Conservation (phyloP, 73 alveolate species). For the Effrenium voratum region DNA sequence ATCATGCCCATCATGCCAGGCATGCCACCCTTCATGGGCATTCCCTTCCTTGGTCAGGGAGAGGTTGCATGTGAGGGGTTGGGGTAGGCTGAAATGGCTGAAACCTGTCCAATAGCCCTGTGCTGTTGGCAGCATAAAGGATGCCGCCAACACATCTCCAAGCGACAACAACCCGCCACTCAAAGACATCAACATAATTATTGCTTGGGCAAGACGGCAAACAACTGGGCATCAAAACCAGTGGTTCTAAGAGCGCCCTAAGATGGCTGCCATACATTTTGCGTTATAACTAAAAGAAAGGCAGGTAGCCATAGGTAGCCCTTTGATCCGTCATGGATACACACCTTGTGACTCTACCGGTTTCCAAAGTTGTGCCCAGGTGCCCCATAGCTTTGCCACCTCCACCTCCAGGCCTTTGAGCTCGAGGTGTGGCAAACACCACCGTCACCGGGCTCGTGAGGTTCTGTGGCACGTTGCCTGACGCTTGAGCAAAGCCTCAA, state of each 20-base stretch:
- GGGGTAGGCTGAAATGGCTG: not conserved
- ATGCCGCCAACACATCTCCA: no score
- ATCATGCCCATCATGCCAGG: not conserved
- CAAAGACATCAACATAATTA: no score
- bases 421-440: slow-evolving; percentile 66
- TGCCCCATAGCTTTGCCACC: slow-evolving; percentile 27
- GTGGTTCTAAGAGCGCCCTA: no score
- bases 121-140: no score
- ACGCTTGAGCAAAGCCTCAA: not conserved
- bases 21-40: no score
- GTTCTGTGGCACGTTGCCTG: slow-evolving; percentile 93
- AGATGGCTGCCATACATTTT: no score
- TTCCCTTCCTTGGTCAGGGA: slow-evolving; percentile 3
- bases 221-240: no score
- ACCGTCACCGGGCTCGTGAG: slow-evolving; percentile 38
- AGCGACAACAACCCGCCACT: no score
- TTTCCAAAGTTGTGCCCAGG: not conserved
- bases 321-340: not conserved
- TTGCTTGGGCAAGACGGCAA: no score
- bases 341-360: not conserved
- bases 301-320: not conserved
- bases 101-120: not conserved
- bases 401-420: not conserved
- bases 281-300: no score
- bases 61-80: not conserved